Evolutionary conservation across 169 alveolate species (phyloP).

Genomic region (Sarcocystis neurona): DNA sequence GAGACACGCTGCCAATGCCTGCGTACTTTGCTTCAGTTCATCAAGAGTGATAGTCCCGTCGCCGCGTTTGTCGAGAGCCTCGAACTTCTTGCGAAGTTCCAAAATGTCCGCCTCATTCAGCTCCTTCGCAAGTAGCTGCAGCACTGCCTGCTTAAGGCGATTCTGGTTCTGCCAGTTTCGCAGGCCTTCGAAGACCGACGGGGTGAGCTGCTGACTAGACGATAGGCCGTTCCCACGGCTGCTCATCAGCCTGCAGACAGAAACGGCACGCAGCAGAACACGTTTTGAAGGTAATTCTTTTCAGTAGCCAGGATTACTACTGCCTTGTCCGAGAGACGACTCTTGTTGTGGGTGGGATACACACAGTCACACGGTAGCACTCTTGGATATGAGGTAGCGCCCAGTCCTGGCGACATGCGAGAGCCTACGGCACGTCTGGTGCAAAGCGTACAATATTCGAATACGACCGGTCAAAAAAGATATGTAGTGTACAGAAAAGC

Average conservation of each 20-base stretch:
- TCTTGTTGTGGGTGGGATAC: no score
- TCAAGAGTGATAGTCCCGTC: conserved; percentile 67
- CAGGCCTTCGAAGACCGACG: conserved; percentile 63
- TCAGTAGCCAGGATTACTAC: no score
- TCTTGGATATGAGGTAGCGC: no score
- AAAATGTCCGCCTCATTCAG: conserved; percentile 55
- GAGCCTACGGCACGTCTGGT: no score
- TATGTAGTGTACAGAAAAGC: no score
- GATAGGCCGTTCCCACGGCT: not conserved
- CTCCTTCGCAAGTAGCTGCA: conserved; percentile 67
- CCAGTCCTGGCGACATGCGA: no score
- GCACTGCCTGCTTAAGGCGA: conserved; percentile 63
- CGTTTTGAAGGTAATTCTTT: no score
- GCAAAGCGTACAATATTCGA: no score
- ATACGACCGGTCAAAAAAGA: no score
- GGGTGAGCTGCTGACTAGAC: conserved; percentile 37
- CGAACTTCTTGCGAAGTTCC: conserved; percentile 66
- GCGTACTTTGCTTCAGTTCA: conserved; percentile 62
- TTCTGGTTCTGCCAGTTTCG: conserved; percentile 50
- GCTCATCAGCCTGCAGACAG: conserved; percentile 13
- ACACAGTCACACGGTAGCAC: no score
- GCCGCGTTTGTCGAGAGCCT: conserved; percentile 67
- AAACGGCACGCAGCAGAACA: not conserved
- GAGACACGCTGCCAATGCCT: not conserved
- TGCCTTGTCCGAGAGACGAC: no score